phyloP scores from a whole-genome alignment of 1,284 basidiomycete genomes.

The Psilocybe mexicana region DNA sequence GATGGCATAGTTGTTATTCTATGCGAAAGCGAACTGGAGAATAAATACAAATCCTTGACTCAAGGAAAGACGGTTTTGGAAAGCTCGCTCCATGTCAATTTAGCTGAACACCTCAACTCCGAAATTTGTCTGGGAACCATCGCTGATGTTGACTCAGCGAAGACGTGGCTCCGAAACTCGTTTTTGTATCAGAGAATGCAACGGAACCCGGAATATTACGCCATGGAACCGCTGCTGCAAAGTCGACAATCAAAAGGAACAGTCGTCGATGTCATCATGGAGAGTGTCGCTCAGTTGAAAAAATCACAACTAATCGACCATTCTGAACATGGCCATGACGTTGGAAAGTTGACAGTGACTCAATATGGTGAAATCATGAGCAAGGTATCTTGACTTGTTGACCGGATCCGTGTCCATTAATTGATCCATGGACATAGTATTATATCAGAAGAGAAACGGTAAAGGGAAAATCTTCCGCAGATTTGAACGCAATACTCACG shows the following conservation, averaged over 20 bases:
- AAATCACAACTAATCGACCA: constrained; percentile 59
- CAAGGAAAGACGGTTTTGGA: constrained; percentile 77
- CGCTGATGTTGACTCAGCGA: constrained; percentile 63
- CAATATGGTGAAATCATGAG: constrained; percentile 85
- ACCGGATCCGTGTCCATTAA: not conserved
- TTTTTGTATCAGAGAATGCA: constrained; percentile 85
- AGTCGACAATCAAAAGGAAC: constrained; percentile 63
- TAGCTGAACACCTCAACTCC: constrained; percentile 90
- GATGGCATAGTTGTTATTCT: constrained; percentile 80
- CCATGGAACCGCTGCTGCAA: constrained; percentile 57
- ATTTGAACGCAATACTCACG: not conserved
- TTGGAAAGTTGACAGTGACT: constrained; percentile 53
- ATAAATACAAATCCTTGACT: constrained; percentile 67
- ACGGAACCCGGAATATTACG: constrained; percentile 80
- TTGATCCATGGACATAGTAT: constrained; percentile 39
- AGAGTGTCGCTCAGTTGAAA: constrained; percentile 62
- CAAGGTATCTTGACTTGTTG: constrained; percentile 50
- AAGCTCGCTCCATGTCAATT: constrained; percentile 80
- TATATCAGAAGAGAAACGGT: constrained; percentile 75
- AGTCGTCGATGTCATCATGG: constrained; percentile 70
- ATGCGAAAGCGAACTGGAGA: constrained; percentile 73
- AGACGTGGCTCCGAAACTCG: constrained; percentile 77
- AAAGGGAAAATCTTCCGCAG: constrained; percentile 15
- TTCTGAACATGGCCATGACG: constrained; percentile 33
- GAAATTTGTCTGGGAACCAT: constrained; percentile 89